phyloP scores from a whole-genome alignment of 2,329 filamentous ascomycete genomes.

The Cryphonectria naterciae region DNA sequence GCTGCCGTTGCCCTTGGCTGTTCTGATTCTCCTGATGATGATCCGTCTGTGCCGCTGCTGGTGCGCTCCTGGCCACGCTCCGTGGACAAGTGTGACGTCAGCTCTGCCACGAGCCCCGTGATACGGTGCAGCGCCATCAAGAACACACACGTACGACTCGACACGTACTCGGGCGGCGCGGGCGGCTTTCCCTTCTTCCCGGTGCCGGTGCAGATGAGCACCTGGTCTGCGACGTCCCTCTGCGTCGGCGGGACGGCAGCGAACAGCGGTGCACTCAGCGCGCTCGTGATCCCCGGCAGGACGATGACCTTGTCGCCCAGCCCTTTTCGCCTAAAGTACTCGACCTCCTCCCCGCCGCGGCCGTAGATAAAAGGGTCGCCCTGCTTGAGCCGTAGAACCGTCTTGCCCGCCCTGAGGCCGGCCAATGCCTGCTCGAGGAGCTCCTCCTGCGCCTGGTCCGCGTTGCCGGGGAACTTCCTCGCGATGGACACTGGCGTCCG shows the following conservation, averaged over 20 bases:
- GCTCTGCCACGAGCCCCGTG: constrained; percentile 69
- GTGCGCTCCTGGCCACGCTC: constrained; percentile 32
- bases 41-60: background rate
- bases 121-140: constrained; percentile 94
- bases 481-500: constrained; percentile 89
- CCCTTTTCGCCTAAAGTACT: constrained; percentile 77
- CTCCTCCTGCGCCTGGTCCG: constrained; percentile 90
- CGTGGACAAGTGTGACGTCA: constrained; percentile 55
- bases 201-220: constrained; percentile 95
- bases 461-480: constrained; percentile 96
- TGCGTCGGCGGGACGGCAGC: constrained; percentile 88
- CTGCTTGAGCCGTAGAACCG: constrained; percentile 89
- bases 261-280: constrained; percentile 85
- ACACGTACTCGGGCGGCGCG: constrained; percentile 77
- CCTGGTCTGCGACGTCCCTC: constrained; percentile 86
- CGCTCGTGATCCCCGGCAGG: constrained; percentile 87
- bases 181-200: constrained; percentile 86
- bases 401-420: constrained; percentile 68
- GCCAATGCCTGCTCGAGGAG: constrained; percentile 77
- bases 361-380: constrained; percentile 97
- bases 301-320: constrained; percentile 68
- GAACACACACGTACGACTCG: constrained; percentile 84
- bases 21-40: background rate
- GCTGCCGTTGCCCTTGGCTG: background rate
- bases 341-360: constrained; percentile 88